A percentile compares a stretch with the other conserved stretches of the same genome.
These are phyloP conservation scores for Geum urbanum DNA, from an alignment of 306 rosid species.

Conservation along the genomic window DNA sequence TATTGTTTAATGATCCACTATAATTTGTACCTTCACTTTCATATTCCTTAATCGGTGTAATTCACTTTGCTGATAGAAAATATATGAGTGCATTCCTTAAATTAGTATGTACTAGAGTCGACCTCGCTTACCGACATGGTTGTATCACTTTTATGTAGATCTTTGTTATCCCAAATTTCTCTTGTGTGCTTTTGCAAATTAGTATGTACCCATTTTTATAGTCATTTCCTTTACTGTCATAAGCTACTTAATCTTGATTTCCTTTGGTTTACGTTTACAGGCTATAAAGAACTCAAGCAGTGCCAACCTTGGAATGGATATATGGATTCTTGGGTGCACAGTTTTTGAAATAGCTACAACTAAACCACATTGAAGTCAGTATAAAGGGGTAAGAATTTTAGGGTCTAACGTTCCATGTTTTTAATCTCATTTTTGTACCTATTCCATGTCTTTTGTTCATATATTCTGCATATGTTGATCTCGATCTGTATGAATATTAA, in stretches of 20 bases:
- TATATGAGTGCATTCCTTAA: not conserved
- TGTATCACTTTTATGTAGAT: slow-evolving; percentile 7
- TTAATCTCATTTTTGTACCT: not conserved
- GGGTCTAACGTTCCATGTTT: slow-evolving; percentile 12
- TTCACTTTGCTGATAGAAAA: not conserved
- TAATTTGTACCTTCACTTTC: not conserved
- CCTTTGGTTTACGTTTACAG: slow-evolving; percentile 46
- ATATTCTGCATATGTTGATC: too few relatives aligned
- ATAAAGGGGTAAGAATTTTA: slow-evolving; percentile 83
- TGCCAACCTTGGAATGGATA: slow-evolving; percentile 69
- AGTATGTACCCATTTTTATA: slow-evolving; percentile 16
- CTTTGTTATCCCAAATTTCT: slow-evolving; percentile 22
- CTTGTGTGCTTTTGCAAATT: slow-evolving; percentile 49
- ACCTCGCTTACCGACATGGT: slow-evolving; percentile 4
- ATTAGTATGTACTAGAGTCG: not conserved
- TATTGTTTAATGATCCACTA: too few relatives aligned
- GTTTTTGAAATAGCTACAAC: slow-evolving; percentile 98
- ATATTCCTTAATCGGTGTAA: not conserved
- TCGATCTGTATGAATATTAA: too few relatives aligned
- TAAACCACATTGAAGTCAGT: slow-evolving; percentile 97
- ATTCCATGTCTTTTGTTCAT: too few relatives aligned
- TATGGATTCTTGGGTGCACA: slow-evolving; percentile 99
- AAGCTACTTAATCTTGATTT: slow-evolving; percentile 21
- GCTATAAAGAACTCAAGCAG: slow-evolving; percentile 84
- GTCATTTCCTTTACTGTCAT: slow-evolving; percentile 19